A percentile compares a stretch with the other conserved stretches of the same genome.
phyloP scores from a whole-genome alignment of 1,284 basidiomycete species.

The Hortiboletus rubellus region DNA sequence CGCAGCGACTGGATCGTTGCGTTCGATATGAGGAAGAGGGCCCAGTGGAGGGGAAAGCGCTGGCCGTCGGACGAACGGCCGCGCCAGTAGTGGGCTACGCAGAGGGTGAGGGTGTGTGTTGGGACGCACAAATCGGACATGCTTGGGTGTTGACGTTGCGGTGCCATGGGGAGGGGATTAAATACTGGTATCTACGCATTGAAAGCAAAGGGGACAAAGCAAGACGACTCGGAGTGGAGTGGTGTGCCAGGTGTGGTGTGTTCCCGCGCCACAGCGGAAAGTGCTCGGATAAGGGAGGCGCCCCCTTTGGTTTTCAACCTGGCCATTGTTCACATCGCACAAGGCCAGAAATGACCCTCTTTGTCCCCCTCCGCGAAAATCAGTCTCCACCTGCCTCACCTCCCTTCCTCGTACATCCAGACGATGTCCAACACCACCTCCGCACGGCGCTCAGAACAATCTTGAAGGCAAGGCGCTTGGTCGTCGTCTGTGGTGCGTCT shows the following conservation, averaged over 20 bases:
- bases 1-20: slow-evolving; percentile 25
- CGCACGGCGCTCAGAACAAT: slow-evolving; percentile 62
- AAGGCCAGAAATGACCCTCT: slow-evolving; percentile 31
- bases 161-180: not conserved
- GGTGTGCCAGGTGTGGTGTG: not conserved
- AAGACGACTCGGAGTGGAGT: not conserved
- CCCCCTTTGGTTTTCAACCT: slow-evolving; percentile 26
- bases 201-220: slow-evolving; percentile 20
- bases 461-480: slow-evolving; percentile 76
- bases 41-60: slow-evolving; percentile 32
- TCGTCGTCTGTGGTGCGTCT: slow-evolving; percentile 80
- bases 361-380: slow-evolving; percentile 31
- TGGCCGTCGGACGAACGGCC: slow-evolving; percentile 25
- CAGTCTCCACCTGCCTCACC: slow-evolving; percentile 29
- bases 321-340: slow-evolving; percentile 26
- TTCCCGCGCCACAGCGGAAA: slow-evolving; percentile 28
- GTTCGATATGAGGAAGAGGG: slow-evolving; percentile 31
- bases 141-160: not conserved
- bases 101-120: slow-evolving; percentile 27
- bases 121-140: slow-evolving; percentile 22
- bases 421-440: slow-evolving; percentile 44
- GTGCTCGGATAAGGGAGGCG: slow-evolving; percentile 17
- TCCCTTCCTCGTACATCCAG: slow-evolving; percentile 40
- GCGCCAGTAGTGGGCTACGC: slow-evolving; percentile 34
- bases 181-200: slow-evolving; percentile 16